A percentile compares a stretch with the other conserved stretches of the same genome.
Conservation (phyloP, 2,329 filamentous ascomycete species). For the Proliferodiscus dingleyae region DNA sequence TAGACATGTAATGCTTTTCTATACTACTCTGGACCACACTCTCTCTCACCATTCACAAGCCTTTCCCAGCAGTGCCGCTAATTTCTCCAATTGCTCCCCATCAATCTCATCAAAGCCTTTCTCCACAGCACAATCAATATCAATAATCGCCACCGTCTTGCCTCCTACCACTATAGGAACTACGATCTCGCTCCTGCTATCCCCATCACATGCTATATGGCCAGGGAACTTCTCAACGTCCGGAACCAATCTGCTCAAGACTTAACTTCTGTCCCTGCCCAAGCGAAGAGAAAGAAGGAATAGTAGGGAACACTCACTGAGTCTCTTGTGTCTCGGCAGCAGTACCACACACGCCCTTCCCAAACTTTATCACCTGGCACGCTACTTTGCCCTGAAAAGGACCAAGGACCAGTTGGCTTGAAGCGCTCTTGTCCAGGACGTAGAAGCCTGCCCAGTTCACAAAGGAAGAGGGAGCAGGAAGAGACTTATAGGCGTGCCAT, state of each 20-base stretch:
- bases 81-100: slow-evolving; percentile 56
- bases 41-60: slow-evolving; percentile 59
- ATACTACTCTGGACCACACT: no score
- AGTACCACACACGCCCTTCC: slow-evolving; percentile 69
- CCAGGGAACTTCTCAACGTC: slow-evolving; percentile 73
- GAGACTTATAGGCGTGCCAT: slow-evolving; percentile 74
- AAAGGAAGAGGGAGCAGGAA: slow-evolving; percentile 57
- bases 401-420: slow-evolving; percentile 62
- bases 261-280: neutral
- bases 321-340: slow-evolving; percentile 58
- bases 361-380: slow-evolving; percentile 72
- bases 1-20: no score
- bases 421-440: slow-evolving; percentile 48
- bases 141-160: slow-evolving; percentile 68
- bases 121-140: slow-evolving; percentile 67
- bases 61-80: slow-evolving; percentile 54
- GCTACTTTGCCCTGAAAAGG: slow-evolving; percentile 78
- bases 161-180: slow-evolving; percentile 54
- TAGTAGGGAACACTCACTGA: slow-evolving; percentile 26
- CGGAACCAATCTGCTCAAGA: slow-evolving; percentile 41
- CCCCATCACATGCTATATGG: slow-evolving; percentile 77
- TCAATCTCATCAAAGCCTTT: slow-evolving; percentile 68
- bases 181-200: slow-evolving; percentile 74
- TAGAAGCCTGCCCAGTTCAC: slow-evolving; percentile 86
- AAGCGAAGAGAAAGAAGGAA: neutral